Evolutionary conservation across 2,329 filamentous ascomycete genomes (phyloP).

Genomic region (Escovopsis sp.): DNA sequence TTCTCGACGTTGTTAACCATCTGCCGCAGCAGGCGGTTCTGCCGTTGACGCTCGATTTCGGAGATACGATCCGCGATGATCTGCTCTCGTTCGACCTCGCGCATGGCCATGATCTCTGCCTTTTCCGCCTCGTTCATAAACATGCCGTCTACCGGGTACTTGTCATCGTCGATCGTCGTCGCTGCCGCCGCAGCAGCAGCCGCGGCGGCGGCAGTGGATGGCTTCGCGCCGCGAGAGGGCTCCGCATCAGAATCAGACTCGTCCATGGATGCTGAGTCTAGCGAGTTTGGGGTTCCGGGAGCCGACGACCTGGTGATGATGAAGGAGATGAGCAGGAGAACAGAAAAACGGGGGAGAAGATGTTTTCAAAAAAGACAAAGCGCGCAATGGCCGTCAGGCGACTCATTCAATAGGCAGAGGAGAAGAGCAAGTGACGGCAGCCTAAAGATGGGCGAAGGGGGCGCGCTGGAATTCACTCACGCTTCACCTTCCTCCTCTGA

Average conservation of each 20-base stretch:
- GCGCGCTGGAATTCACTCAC: constrained; percentile 16
- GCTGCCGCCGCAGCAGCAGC: constrained; percentile 25
- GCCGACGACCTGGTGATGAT: constrained; percentile 45
- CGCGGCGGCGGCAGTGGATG: constrained; percentile 24
- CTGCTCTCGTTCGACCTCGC: constrained; percentile 82
- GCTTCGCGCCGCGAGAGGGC: constrained; percentile 25
- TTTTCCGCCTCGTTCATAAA: constrained; percentile 63
- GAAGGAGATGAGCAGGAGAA: neutral
- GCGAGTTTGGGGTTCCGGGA: constrained; percentile 56
- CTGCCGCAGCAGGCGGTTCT: constrained; percentile 68
- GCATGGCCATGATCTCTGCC: constrained; percentile 65
- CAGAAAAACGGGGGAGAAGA: neutral
- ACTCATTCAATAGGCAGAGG: neutral
- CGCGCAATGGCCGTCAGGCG: too few species aligned
- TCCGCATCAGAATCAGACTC: constrained; percentile 57
- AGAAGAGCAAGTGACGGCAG: neutral
- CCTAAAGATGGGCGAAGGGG: neutral
- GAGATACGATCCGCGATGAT: constrained; percentile 77
- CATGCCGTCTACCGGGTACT: constrained; percentile 80
- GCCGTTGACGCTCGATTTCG: constrained; percentile 66
- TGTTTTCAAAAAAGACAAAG: too few species aligned
- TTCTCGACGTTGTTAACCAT: constrained; percentile 55
- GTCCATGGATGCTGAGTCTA: constrained; percentile 77
- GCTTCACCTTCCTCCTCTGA: constrained; percentile 50
- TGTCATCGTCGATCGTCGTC: constrained; percentile 43